Evolutionary conservation across 768 basidiomycete genomes (phyloP), one percentile per base, ranked within the genome.

Genomic region (Boletus fagicola): DNA sequence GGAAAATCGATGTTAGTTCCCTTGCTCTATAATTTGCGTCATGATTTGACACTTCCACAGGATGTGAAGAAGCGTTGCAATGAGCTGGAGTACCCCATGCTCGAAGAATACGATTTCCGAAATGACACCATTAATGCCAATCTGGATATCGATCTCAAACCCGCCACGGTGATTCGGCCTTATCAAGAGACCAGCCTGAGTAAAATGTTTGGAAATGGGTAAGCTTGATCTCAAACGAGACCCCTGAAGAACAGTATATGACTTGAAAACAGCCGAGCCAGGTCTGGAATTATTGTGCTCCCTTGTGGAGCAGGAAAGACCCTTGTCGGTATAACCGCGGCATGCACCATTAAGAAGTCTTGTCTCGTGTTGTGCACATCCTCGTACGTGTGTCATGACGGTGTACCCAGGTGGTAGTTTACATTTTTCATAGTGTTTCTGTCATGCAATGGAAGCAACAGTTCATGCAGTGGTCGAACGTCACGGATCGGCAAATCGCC

Each of bases 131-230:
- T 94, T 63, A 99, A 99, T 69, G 84, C 97, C 30, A 96, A 98
- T 73, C 81, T 99, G 45, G 97, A 99, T 69, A 99, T 99, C 56
- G 97, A 99, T 73, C 83, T 99, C 53, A 99, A 99, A 72, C 97
- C 97, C 3, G 90, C 94, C 36, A 98, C 97, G 3, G 90, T 96
- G 59, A 97, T 99, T 69, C 83, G 97, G 53, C 94, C 97, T 15
- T 99, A 99, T 74, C 97, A 99, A 73, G 96, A 98, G 75, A 99
- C 97, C 52, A 94, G 92, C 69, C 77, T 99, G 43, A 94, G 93
- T 63, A 99, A 99, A 76, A 99, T 99, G 97, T 99, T 99, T 73
- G 96, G 97, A 52, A 98, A 99, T 72, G 97, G 94, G 92, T 94
- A 72, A 53, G 81, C 62, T 13, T 28, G 4, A 51, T 61, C 22